Percentiles rank a stretch among this genome's conserved stretches.
Conservation (phyloP, 2,329 filamentous ascomycete genomes). For the Colletotrichum simmondsii region DNA sequence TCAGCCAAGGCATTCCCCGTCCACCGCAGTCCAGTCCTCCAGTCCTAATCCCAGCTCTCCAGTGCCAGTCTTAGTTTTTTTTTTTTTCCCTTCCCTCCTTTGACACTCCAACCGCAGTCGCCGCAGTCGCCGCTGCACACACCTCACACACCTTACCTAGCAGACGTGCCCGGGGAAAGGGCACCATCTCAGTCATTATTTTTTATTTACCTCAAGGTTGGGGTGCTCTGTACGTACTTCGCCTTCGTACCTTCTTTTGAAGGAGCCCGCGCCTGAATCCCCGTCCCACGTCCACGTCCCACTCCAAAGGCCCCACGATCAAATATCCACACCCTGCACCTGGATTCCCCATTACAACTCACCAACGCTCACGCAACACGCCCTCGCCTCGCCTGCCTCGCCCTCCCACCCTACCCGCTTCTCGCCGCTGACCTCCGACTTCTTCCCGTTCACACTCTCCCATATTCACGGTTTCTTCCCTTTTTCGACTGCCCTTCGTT, state of each 20-base stretch:
- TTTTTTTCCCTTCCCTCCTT: not conserved
- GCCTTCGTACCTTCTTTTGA: not conserved
- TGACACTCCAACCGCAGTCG: not conserved
- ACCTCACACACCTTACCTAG: not conserved
- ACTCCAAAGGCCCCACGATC: conserved; percentile 27
- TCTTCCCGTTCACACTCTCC: conserved; percentile 13
- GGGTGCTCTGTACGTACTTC: not conserved
- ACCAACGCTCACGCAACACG: conserved; percentile 19
- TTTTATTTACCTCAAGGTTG: not conserved
- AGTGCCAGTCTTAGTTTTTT: not conserved
- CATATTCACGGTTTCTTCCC: not conserved
- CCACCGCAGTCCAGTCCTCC: too few species aligned
- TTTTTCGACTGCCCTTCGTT: not conserved
- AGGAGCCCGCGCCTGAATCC: not conserved
- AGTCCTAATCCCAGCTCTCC: conserved; percentile 6
- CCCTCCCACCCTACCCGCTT: conserved; percentile 13
- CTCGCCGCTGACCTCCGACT: conserved; percentile 18
- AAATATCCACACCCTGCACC: conserved; percentile 22
- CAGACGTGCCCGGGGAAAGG: not conserved
- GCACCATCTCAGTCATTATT: not conserved
- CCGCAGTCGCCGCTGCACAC: not conserved
- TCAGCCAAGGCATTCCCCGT: conserved; percentile 23
- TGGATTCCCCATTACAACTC: conserved; percentile 15
- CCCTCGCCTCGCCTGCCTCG: not conserved
- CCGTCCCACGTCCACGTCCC: conserved; percentile 13